These are phyloP conservation scores for Cryptococcus depauperatus DNA, from an alignment of 1,284 basidiomycete genomes.

Conservation along the genomic window DNA sequence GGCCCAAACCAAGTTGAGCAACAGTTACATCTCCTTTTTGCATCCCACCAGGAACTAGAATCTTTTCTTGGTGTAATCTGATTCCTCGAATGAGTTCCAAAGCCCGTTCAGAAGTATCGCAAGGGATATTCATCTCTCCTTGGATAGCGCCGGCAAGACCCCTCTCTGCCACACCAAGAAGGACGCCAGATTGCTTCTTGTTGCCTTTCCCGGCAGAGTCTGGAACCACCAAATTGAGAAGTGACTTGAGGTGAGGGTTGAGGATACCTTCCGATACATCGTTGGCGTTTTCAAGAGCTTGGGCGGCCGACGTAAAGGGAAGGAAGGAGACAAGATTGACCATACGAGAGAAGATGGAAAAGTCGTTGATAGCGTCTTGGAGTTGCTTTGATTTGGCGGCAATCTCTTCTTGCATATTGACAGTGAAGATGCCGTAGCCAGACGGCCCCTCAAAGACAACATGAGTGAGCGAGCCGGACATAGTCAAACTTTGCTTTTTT, in stretches of 20 bases:
- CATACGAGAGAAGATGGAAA: conserved; percentile 91
- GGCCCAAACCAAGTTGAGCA: conserved; percentile 92
- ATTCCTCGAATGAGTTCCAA: conserved; percentile 89
- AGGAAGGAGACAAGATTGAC: conserved; percentile 84
- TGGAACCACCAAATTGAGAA: conserved; percentile 82
- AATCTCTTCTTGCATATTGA: conserved; percentile 81
- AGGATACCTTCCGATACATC: conserved; percentile 95
- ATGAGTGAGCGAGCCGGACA: conserved; percentile 57
- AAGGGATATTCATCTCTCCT: conserved; percentile 65
- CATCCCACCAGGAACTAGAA: conserved; percentile 59
- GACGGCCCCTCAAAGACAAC: conserved; percentile 91
- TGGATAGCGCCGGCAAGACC: conserved; percentile 75
- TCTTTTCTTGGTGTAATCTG: conserved; percentile 82
- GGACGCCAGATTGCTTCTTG: conserved; percentile 61
- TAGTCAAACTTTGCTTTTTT: conserved; percentile 11
- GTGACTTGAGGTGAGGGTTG: conserved; percentile 75
- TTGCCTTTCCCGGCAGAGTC: conserved; percentile 51
- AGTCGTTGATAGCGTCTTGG: conserved; percentile 77
- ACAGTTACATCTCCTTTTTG: conserved; percentile 82
- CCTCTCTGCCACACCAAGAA: conserved; percentile 76
- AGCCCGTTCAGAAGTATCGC: conserved; percentile 78
- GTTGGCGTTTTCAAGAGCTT: conserved; percentile 93
- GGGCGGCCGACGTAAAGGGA: conserved; percentile 90
- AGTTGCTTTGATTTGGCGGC: conserved; percentile 72
- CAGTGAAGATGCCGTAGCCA: conserved; percentile 90